These are phyloP conservation scores for Plasmodium knowlesi DNA, from an alignment of 169 alveolate species.

Conservation along the genomic window DNA sequence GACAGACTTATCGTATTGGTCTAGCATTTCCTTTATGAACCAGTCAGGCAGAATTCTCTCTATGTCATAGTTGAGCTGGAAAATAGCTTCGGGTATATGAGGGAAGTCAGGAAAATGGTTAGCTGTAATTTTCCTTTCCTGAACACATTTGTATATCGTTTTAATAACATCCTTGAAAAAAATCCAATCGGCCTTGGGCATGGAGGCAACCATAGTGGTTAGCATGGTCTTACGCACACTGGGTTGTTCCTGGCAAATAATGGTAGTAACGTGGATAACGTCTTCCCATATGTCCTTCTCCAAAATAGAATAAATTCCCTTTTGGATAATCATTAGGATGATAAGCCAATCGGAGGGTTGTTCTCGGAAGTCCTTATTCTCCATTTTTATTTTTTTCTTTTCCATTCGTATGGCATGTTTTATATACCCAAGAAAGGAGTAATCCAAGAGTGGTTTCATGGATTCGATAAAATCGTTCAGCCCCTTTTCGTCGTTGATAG, in stretches of 20 bases:
- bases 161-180: slow-evolving; percentile 77
- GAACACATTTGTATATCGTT: slow-evolving; percentile 66
- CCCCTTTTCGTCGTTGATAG: slow-evolving; percentile 74
- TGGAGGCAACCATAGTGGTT: slow-evolving; percentile 75
- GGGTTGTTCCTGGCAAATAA: slow-evolving; percentile 79
- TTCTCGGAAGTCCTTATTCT: slow-evolving; percentile 68
- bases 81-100: slow-evolving; percentile 78
- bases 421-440: slow-evolving; percentile 79
- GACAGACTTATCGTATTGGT: slow-evolving; percentile 68
- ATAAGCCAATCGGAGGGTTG: slow-evolving; percentile 80
- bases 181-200: slow-evolving; percentile 82
- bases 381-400: slow-evolving; percentile 50
- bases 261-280: slow-evolving; percentile 60
- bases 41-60: slow-evolving; percentile 79
- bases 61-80: slow-evolving; percentile 76
- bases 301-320: slow-evolving; percentile 76
- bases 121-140: slow-evolving; percentile 55
- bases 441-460: slow-evolving; percentile 78
- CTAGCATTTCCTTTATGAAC: slow-evolving; percentile 80
- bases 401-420: slow-evolving; percentile 77
- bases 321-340: slow-evolving; percentile 77
- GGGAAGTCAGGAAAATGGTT: slow-evolving; percentile 77
- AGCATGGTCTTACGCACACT: slow-evolving; percentile 75
- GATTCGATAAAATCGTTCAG: slow-evolving; percentile 76
- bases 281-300: slow-evolving; percentile 81